These are phyloP conservation scores for Aegle marmelos DNA, from an alignment of 345 rosid species.

Conservation along the genomic window DNA sequence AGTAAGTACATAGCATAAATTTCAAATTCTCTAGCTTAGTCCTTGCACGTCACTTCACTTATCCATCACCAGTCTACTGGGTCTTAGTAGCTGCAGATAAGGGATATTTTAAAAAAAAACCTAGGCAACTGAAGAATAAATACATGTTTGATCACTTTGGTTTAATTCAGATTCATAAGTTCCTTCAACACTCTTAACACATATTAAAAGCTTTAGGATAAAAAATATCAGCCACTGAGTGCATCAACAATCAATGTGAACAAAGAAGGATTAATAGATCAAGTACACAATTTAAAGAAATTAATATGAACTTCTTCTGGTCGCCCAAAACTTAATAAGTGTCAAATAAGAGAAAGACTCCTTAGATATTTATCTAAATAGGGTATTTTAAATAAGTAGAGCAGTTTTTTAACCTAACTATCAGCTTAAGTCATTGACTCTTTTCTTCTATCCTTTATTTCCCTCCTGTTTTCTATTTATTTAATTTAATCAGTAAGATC, in stretches of 20 bases:
- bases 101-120: neutral
- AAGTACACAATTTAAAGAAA: neutral
- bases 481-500: constrained; percentile 1
- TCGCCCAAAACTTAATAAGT: neutral
- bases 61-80: neutral
- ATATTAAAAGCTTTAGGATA: neutral
- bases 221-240: neutral
- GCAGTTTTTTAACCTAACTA: neutral
- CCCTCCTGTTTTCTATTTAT: neutral
- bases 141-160: neutral
- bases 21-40: neutral
- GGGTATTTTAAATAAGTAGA: neutral
- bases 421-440: neutral
- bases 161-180: neutral
- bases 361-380: neutral
- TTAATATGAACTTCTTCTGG: neutral
- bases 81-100: neutral
- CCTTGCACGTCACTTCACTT: neutral
- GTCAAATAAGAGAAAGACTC: neutral
- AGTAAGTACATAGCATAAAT: neutral
- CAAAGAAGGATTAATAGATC: neutral
- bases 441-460: neutral
- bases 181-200: neutral
- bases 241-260: neutral
- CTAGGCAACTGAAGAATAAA: constrained; percentile 2